Conservation (phyloP, 768 basidiomycete genomes). For the Chalciporus sphaerocephalus region DNA sequence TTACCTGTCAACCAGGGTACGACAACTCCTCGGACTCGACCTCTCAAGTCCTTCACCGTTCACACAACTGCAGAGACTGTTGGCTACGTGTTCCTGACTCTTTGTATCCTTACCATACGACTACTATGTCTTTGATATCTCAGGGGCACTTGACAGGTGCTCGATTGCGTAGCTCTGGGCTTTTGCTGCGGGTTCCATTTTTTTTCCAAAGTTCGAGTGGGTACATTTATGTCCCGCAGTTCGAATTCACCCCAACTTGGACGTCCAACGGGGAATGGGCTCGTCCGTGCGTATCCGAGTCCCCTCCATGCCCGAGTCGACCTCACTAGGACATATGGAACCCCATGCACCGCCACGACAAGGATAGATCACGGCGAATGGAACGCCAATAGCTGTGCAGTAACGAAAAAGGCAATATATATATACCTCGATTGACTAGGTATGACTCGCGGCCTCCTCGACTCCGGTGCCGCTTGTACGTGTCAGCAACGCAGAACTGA, state of each 20-base stretch:
- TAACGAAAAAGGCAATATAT: too few relatives aligned
- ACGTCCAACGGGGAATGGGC: too few relatives aligned
- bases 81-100: conserved; percentile 9
- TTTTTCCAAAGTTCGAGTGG: neutral
- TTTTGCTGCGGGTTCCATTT: neutral
- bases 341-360: conserved; percentile 4
- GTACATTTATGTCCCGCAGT: neutral
- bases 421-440: neutral
- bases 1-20: neutral
- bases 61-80: conserved; percentile 12
- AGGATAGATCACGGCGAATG: neutral
- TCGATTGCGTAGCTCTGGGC: neutral
- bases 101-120: conserved; percentile 16
- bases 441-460: neutral
- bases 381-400: neutral
- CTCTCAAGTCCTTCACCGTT: neutral
- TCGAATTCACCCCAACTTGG: neutral
- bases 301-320: neutral
- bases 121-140: conserved; percentile 15
- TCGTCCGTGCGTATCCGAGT: too few relatives aligned
- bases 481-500: too few relatives aligned
- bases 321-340: conserved; percentile 5
- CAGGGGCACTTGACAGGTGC: neutral
- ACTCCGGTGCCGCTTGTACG: neutral
- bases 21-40: neutral